These are phyloP conservation scores for Symbiodinium pilosum DNA, from an alignment of 73 alveolate species.

Conservation along the genomic window DNA sequence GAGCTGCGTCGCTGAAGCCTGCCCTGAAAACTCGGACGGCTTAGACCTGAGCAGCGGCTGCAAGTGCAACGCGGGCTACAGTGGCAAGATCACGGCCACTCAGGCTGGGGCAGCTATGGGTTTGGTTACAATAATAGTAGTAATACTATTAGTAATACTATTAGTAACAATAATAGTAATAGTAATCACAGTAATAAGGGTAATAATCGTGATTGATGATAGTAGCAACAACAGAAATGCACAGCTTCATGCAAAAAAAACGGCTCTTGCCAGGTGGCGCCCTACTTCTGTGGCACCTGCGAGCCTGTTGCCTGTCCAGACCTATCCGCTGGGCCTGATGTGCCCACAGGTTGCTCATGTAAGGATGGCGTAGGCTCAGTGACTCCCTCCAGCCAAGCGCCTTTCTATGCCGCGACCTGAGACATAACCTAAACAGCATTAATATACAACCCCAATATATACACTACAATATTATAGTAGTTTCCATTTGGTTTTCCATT, in stretches of 20 bases:
- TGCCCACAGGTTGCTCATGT: conserved; percentile 21
- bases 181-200: too few relatives aligned
- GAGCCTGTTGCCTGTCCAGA: conserved; percentile 19
- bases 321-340: conserved; percentile 6
- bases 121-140: neutral
- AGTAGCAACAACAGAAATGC: too few relatives aligned
- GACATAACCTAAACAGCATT: too few relatives aligned
- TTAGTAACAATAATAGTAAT: too few relatives aligned
- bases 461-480: too few relatives aligned
- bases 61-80: conserved; percentile 39
- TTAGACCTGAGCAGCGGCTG: conserved; percentile 40
- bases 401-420: conserved; percentile 7
- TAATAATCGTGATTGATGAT: too few relatives aligned
- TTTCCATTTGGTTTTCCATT: too few relatives aligned
- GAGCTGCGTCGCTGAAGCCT: conserved; percentile 33
- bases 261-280: neutral
- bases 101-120: neutral
- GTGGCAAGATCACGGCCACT: conserved; percentile 27
- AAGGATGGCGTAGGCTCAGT: conserved; percentile 21
- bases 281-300: conserved; percentile 34
- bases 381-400: conserved; percentile 19
- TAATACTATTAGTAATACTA: neutral
- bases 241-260: too few relatives aligned
- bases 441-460: too few relatives aligned
- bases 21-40: conserved; percentile 38